These are phyloP conservation scores for Fraxinus americana DNA, from an alignment of 257 asterid species.

Conservation along the genomic window DNA sequence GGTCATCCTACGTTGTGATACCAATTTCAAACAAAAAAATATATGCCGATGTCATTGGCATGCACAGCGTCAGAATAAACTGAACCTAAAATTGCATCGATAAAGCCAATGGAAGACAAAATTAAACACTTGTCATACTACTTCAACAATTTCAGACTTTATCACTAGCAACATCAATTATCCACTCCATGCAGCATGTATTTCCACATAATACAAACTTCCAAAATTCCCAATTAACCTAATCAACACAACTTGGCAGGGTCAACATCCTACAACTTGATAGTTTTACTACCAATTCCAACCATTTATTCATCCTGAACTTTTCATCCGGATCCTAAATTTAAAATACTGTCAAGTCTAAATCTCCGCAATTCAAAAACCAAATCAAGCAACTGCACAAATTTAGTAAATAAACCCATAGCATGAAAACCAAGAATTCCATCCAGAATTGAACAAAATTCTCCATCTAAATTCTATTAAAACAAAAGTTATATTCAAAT, in stretches of 20 bases:
- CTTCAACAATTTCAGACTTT: neutral
- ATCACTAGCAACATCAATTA: neutral
- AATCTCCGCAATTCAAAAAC: neutral
- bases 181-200: constrained; percentile 1
- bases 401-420: constrained; percentile 3
- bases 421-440: constrained; percentile 9
- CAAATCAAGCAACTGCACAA: neutral
- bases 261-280: constrained; percentile 2
- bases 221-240: neutral
- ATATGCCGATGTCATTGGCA: neutral
- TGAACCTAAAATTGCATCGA: neutral
- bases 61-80: neutral
- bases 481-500: neutral
- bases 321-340: constrained; percentile 15
- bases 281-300: neutral
- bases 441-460: constrained; percentile 16
- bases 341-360: neutral
- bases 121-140: neutral
- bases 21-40: neutral
- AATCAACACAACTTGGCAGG: neutral
- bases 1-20: neutral
- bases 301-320: neutral
- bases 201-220: neutral
- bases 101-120: neutral
- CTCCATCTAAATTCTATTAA: constrained; percentile 2